Percentiles rank a stretch among this genome's conserved stretches.
Evolutionary conservation across 768 basidiomycete genomes (phyloP).

Genomic region (Leccinellum rugosiceps): DNA sequence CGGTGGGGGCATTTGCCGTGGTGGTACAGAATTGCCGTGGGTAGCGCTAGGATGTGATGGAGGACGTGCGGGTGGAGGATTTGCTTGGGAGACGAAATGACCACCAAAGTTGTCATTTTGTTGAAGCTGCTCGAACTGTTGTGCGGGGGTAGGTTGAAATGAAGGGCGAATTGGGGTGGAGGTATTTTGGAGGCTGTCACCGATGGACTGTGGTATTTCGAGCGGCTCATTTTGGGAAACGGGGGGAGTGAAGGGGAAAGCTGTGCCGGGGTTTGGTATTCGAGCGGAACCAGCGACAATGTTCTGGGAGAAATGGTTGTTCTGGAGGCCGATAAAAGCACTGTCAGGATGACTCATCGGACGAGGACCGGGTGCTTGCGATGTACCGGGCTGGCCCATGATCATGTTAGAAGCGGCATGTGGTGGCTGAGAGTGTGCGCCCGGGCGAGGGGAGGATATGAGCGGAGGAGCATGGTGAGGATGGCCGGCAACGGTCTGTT

Average conservation of each 20-base stretch:
- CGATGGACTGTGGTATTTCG: constrained; percentile 45
- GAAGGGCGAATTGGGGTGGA: constrained; percentile 35
- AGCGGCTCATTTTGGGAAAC: constrained; percentile 47
- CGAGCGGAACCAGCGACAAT: constrained; percentile 35
- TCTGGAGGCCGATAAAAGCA: constrained; percentile 43
- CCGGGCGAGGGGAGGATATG: constrained; percentile 31
- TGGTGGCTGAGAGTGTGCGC: constrained; percentile 28
- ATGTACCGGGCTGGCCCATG: constrained; percentile 30
- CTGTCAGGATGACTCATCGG: constrained; percentile 47
- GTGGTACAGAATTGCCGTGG: constrained; percentile 30
- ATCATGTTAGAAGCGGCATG: constrained; percentile 27
- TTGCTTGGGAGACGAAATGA: constrained; percentile 38
- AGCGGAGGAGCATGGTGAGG: constrained; percentile 30
- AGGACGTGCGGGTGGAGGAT: constrained; percentile 40
- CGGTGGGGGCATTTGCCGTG: constrained; percentile 34
- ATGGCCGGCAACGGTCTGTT: constrained; percentile 23
- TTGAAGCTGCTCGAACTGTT: constrained; percentile 59
- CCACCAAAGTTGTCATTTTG: constrained; percentile 32
- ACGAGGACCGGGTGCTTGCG: constrained; percentile 27
- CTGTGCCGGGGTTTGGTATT: constrained; percentile 31
- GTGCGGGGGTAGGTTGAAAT: constrained; percentile 60
- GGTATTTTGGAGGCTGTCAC: constrained; percentile 38
- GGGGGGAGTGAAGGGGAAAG: constrained; percentile 46
- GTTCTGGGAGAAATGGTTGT: constrained; percentile 31
- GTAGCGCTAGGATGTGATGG: constrained; percentile 40